These are phyloP conservation scores for Cyclostephanos tholiformis DNA, from an alignment of 108 stramenopile species.

Conservation along the genomic window DNA sequence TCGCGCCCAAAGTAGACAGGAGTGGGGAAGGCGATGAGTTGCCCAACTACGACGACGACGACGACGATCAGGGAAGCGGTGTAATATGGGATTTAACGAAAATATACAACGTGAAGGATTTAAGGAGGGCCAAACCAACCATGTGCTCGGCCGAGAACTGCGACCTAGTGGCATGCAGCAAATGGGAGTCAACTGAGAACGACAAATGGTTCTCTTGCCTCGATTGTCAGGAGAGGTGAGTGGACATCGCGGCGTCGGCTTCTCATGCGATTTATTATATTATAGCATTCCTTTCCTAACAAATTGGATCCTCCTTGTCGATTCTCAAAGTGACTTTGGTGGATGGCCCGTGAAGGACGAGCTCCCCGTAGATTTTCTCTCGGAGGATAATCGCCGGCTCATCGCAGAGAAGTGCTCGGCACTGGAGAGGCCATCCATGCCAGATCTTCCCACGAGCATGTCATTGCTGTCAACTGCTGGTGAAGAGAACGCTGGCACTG, in stretches of 20 bases:
- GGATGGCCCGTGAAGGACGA: conserved; percentile 65
- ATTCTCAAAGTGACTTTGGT: conserved; percentile 49
- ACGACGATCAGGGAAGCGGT: conserved; percentile 30
- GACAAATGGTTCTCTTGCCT: conserved; percentile 23
- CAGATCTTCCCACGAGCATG: conserved; percentile 43
- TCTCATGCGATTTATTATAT: neutral
- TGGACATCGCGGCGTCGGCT: neutral
- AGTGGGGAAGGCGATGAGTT: neutral
- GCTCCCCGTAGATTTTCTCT: conserved; percentile 55
- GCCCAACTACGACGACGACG: conserved; percentile 1
- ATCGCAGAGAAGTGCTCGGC: conserved; percentile 65
- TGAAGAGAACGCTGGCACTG: conserved; percentile 9
- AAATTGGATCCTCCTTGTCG: neutral
- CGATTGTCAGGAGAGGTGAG: conserved; percentile 36
- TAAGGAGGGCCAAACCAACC: conserved; percentile 31
- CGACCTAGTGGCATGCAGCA: conserved; percentile 41
- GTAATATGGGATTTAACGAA: conserved; percentile 50
- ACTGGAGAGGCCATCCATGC: conserved; percentile 51
- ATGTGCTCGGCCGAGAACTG: conserved; percentile 46
- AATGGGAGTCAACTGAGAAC: conserved; percentile 38
- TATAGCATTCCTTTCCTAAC: neutral
- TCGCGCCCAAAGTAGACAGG: neutral
- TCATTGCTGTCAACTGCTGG: conserved; percentile 30
- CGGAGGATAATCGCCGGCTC: conserved; percentile 52
- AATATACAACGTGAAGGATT: conserved; percentile 46